phyloP scores from a whole-genome alignment of 2,329 filamentous ascomycete genomes.

The Daldinia eschscholtzii region DNA sequence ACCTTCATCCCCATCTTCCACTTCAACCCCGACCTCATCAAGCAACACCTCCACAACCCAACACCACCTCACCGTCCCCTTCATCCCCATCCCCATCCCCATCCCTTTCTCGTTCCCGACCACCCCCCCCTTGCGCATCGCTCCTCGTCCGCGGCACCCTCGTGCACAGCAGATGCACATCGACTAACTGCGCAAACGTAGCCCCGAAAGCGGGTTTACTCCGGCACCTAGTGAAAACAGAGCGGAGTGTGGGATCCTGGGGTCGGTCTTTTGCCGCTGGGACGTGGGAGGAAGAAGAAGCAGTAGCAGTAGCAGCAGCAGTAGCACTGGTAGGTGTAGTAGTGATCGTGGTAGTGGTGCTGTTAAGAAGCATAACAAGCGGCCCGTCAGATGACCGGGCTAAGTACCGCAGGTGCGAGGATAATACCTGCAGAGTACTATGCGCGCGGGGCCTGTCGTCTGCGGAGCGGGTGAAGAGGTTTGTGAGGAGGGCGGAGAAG shows the following conservation, averaged over 20 bases:
- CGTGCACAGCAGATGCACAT: conserved; percentile 67
- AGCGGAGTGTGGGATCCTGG: conserved; percentile 62
- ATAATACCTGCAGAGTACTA: conserved; percentile 61
- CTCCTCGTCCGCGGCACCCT: conserved; percentile 56
- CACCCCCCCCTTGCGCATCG: conserved; percentile 57
- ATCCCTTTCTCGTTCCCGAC: neutral
- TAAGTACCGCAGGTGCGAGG: conserved; percentile 61
- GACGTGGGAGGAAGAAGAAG: neutral
- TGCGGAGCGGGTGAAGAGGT: conserved; percentile 64
- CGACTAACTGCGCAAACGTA: conserved; percentile 66
- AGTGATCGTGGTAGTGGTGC: conserved; percentile 52
- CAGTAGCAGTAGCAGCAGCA: conserved; percentile 13
- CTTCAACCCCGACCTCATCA: conserved; percentile 64
- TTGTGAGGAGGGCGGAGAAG: conserved; percentile 64
- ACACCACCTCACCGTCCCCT: conserved; percentile 45
- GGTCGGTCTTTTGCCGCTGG: conserved; percentile 32
- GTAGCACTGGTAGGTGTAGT: neutral
- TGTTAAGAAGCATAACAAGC: conserved; percentile 69
- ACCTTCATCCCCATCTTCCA: conserved; percentile 29
- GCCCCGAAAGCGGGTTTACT: conserved; percentile 67
- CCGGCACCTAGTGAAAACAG: conserved; percentile 58
- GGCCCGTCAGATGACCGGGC: conserved; percentile 55
- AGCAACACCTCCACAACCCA: conserved; percentile 66
- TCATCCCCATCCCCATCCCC: neutral
- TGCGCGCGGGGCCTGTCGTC: conserved; percentile 62